Percentiles rank a stretch among this genome's conserved stretches.
Conservation (phyloP, 495 filamentous ascomycete genomes). For the Penicillium maclennaniae region DNA sequence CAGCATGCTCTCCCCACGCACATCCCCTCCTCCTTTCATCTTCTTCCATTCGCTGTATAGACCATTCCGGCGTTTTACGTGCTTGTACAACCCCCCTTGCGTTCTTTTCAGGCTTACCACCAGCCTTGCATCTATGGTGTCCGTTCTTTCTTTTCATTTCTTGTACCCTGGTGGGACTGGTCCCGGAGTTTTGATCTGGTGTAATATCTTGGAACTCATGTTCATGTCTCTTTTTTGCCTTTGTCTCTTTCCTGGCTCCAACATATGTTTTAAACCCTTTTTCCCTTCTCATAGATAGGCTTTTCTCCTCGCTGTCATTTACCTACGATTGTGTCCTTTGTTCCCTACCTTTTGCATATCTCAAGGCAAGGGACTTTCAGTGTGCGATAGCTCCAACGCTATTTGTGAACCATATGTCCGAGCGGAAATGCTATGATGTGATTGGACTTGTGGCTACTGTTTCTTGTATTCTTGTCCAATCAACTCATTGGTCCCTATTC, state of each 20-base stretch:
- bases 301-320: constrained; percentile 13
- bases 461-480: neutral
- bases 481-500: neutral
- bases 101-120: constrained; percentile 12
- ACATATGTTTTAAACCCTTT: neutral
- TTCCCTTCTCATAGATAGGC: constrained; percentile 13
- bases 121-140: constrained; percentile 24
- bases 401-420: neutral
- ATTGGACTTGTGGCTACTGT: neutral
- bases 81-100: constrained; percentile 18
- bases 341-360: constrained; percentile 3
- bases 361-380: constrained; percentile 2
- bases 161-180: constrained; percentile 12
- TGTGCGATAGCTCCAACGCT: constrained; percentile 8
- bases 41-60: constrained; percentile 30
- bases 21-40: neutral
- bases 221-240: neutral
- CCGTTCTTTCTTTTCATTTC: constrained; percentile 16
- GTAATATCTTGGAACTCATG: constrained; percentile 18
- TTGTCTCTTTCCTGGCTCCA: constrained; percentile 4
- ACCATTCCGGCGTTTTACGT: constrained; percentile 19
- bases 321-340: constrained; percentile 1
- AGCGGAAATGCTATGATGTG: neutral
- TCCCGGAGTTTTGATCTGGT: constrained; percentile 24
- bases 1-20: neutral